Percentiles rank a stretch among this genome's conserved stretches.
phyloP scores from a whole-genome alignment of 345 rosid species.

The Eucalyptus virginea region DNA sequence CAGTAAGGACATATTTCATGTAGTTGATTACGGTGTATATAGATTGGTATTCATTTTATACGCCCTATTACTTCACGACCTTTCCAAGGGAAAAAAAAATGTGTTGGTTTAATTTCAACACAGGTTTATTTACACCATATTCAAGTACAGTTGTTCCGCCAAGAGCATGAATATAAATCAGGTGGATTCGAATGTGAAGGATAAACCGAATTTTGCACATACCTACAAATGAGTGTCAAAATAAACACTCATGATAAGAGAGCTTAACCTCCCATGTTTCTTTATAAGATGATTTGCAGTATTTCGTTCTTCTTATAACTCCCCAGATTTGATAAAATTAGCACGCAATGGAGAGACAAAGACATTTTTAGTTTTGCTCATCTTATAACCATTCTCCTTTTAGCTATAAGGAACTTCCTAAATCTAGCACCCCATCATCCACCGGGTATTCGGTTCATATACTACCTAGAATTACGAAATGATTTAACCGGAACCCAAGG shows the following conservation, averaged over 20 bases:
- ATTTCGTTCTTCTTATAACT: rapidly evolving
- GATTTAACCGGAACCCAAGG: rapidly evolving
- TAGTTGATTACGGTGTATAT: too few relatives aligned
- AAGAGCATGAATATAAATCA: background rate
- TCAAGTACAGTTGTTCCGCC: rapidly evolving
- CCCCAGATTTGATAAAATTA: background rate
- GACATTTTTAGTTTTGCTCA: too few relatives aligned
- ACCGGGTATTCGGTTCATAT: background rate
- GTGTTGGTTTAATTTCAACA: background rate
- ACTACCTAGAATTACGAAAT: too few relatives aligned
- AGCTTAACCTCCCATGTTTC: background rate
- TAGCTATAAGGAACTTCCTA: too few relatives aligned
- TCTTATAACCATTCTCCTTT: rapidly evolving
- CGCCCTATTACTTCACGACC: background rate
- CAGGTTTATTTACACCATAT: rapidly evolving
- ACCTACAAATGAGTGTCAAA: background rate
- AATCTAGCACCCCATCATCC: too few relatives aligned
- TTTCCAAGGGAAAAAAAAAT: background rate
- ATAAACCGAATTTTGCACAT: background rate
- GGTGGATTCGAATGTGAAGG: background rate
- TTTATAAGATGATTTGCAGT: background rate
- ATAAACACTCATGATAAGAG: background rate
- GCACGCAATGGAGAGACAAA: too few relatives aligned
- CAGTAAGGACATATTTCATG: too few relatives aligned
- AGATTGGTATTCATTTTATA: background rate